Conservation (phyloP, 1,284 basidiomycete species). For the Flammula alnicola region DNA sequence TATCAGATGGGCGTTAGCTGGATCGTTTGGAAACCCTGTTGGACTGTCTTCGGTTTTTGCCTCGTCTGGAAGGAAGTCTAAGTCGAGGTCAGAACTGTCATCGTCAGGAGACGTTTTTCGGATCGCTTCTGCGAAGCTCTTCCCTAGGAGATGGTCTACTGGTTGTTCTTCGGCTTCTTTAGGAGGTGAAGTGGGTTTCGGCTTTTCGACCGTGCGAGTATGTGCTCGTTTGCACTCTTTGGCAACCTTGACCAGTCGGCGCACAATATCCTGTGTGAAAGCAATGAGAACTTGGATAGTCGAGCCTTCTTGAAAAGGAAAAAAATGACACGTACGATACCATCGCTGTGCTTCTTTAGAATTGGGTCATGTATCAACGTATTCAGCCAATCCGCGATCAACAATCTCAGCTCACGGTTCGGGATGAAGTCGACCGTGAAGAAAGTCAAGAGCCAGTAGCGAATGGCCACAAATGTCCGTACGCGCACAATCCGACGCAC, state of each 20-base stretch:
- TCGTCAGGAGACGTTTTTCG: slow-evolving; percentile 45
- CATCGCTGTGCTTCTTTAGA: slow-evolving; percentile 66
- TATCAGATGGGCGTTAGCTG: slow-evolving; percentile 47
- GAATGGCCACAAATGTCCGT: slow-evolving; percentile 83
- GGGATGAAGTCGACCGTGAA: slow-evolving; percentile 86
- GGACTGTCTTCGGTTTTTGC: slow-evolving; percentile 31
- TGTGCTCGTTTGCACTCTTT: slow-evolving; percentile 77
- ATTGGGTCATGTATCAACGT: slow-evolving; percentile 70
- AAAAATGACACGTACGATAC: slow-evolving; percentile 55
- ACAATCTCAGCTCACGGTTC: slow-evolving; percentile 73
- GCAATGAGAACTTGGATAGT: slow-evolving; percentile 6
- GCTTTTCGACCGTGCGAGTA: slow-evolving; percentile 43
- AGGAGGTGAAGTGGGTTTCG: slow-evolving; percentile 27
- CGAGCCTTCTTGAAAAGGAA: not conserved
- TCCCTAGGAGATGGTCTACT: slow-evolving; percentile 54
- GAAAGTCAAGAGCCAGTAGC: slow-evolving; percentile 87
- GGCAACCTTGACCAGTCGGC: slow-evolving; percentile 79
- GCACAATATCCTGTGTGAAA: slow-evolving; percentile 62
- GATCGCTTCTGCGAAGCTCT: slow-evolving; percentile 66
- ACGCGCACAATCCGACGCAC: slow-evolving; percentile 79
- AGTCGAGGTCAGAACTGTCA: slow-evolving; percentile 73
- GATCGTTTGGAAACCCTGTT: slow-evolving; percentile 37
- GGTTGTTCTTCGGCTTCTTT: slow-evolving; percentile 26
- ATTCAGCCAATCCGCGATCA: slow-evolving; percentile 82
- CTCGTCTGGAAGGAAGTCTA: slow-evolving; percentile 66